Conservation (phyloP, 345 rosid genomes). For the Limnanthes douglasii region DNA sequence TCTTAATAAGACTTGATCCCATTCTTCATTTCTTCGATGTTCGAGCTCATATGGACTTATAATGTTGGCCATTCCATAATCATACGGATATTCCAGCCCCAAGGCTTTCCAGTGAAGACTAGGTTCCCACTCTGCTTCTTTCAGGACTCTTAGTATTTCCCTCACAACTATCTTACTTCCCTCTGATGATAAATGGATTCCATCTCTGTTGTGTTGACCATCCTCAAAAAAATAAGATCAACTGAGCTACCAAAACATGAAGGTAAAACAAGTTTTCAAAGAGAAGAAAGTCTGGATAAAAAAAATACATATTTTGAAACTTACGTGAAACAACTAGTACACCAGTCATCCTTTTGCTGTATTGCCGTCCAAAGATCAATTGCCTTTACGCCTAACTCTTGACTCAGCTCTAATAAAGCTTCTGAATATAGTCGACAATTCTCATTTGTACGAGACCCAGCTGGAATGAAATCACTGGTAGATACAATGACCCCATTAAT, state of each 20-base stretch:
- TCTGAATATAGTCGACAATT: constrained; percentile 43
- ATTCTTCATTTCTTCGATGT: too few species aligned
- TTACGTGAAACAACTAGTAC: constrained; percentile 56
- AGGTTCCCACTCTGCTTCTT: constrained; percentile 66
- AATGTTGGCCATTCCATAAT: too few species aligned
- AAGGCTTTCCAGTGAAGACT: constrained; percentile 43
- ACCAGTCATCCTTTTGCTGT: constrained; percentile 51
- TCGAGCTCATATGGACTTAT: too few species aligned
- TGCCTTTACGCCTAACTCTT: constrained; percentile 39
- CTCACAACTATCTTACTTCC: constrained; percentile 49
- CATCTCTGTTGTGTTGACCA: constrained; percentile 32
- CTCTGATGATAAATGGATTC: constrained; percentile 47
- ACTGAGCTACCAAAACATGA: background rate
- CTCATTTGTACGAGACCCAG: constrained; percentile 42
- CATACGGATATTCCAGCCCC: constrained; percentile 34
- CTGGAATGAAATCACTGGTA: too few species aligned
- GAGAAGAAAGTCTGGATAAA: background rate
- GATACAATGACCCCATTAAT: too few species aligned
- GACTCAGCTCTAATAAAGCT: constrained; percentile 51
- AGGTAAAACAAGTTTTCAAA: background rate
- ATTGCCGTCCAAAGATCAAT: constrained; percentile 60
- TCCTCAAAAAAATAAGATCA: background rate
- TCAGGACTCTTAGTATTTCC: constrained; percentile 40
- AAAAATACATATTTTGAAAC: constrained; percentile 9
- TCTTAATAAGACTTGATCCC: too few species aligned